Conservation (phyloP, 1,284 basidiomycete species). For the Trametes pubescens region DNA sequence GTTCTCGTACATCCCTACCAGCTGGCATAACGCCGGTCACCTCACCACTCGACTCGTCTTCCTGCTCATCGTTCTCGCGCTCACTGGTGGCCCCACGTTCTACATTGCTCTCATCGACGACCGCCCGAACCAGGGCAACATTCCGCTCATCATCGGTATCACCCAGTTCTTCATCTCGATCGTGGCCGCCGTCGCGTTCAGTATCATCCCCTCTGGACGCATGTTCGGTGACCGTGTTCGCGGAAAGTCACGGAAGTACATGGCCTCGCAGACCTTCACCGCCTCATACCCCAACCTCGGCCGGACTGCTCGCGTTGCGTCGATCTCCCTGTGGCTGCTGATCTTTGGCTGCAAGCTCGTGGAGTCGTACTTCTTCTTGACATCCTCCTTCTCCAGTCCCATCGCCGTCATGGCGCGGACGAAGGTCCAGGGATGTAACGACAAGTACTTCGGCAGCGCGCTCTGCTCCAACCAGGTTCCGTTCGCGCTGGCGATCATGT, state of each 20-base stretch:
- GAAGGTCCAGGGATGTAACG: slow-evolving; percentile 86
- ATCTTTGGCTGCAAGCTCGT: slow-evolving; percentile 93
- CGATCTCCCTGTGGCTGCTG: slow-evolving; percentile 87
- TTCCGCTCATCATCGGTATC: slow-evolving; percentile 87
- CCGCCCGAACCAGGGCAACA: slow-evolving; percentile 55
- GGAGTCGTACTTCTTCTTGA: slow-evolving; percentile 97
- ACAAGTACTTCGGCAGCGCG: slow-evolving; percentile 79
- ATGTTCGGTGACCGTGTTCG: slow-evolving; percentile 97
- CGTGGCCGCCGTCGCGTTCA: slow-evolving; percentile 81
- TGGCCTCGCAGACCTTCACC: slow-evolving; percentile 97
- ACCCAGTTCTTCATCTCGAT: slow-evolving; percentile 92
- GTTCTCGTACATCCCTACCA: slow-evolving; percentile 96
- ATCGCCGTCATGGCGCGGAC: slow-evolving; percentile 93
- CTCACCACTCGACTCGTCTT: slow-evolving; percentile 89
- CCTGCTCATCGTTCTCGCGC: slow-evolving; percentile 84
- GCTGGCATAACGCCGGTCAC: slow-evolving; percentile 97
- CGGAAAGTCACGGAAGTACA: slow-evolving; percentile 92
- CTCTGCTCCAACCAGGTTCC: slow-evolving; percentile 90
- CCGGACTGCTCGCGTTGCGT: slow-evolving; percentile 75
- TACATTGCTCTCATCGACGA: slow-evolving; percentile 87
- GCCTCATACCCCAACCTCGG: slow-evolving; percentile 89
- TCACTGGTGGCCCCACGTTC: slow-evolving; percentile 90
- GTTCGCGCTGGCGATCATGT: slow-evolving; percentile 95
- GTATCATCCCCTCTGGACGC: slow-evolving; percentile 88
- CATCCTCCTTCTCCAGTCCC: slow-evolving; percentile 90